Evolutionary conservation across 768 basidiomycete species (phyloP), one percentile per base, ranked within the genome.

Genomic region (Suillus tomentosus): DNA sequence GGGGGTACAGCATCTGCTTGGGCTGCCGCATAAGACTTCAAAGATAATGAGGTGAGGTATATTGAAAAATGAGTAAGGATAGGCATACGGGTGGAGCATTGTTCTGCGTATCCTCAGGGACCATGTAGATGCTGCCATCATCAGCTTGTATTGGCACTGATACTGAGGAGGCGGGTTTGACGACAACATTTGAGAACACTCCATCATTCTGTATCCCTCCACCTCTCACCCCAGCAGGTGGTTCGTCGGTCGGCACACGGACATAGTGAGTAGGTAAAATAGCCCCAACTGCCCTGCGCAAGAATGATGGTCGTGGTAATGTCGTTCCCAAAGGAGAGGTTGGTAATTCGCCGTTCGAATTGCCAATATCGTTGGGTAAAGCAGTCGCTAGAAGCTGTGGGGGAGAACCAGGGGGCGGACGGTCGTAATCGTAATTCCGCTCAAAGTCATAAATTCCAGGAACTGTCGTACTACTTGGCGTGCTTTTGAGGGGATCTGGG

Each of bases 111-210:
- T 92, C 89, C 71, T 97, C 95, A 5, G 95, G 94, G 45, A 88
- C 85, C 71, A 88, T 79, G 72, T 82, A 82, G 4, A 84, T 77
- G 68, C 81, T 80, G 5, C 90, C 90, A 68, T 88, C 77, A 42
- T 82, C 83, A 24, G 80, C 76, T 40, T 70, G 76, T n/a, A 86
- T 71, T 31, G 82, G 79, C 1, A 80, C 73, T 17, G 73, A 74
- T 60, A 80, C 73, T 19, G 73, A 74, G 60, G 79, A 77, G 48
- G 73, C 73, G 1, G 97, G 96, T 74, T 97, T 97, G 1, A 96
- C 96, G 68, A 86, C 88, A 43, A 99, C 87, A 72, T 99, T 99
- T 37, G 91, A 88, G 72, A 98, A 99, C 10, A 99, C 96, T 3
- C 97, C 97, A 69, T 97, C 95, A 70, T 96, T 95, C 37, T 94